These are phyloP conservation scores for Eimeria maxima DNA, from an alignment of 169 alveolate genomes.

Conservation along the genomic window DNA sequence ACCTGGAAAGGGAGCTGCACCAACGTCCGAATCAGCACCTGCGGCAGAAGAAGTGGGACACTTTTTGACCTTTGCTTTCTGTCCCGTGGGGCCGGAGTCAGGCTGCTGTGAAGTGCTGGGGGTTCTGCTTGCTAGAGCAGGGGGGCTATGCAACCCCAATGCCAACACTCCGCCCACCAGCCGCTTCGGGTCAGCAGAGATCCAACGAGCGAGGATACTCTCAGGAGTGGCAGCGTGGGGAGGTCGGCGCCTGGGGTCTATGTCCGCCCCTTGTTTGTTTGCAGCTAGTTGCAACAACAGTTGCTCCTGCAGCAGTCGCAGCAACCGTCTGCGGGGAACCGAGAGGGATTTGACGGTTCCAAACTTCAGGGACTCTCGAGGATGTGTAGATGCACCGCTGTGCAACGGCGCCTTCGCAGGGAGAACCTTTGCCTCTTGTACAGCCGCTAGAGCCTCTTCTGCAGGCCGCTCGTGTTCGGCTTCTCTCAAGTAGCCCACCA, in stretches of 20 bases:
- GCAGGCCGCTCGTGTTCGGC: slow-evolving; percentile 24
- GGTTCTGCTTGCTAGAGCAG: neutral
- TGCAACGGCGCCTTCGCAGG: slow-evolving; percentile 10
- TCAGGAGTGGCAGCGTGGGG: slow-evolving; percentile 68
- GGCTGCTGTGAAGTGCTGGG: slow-evolving; percentile 15
- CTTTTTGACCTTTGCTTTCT: neutral
- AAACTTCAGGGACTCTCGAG: neutral
- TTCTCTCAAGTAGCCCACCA: slow-evolving; percentile 27
- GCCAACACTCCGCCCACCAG: neutral
- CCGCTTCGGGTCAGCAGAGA: slow-evolving; percentile 26
- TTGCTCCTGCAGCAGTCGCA: slow-evolving; percentile 33
- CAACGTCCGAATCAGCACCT: neutral
- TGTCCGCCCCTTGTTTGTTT: slow-evolving; percentile 6
- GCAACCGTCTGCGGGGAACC: neutral
- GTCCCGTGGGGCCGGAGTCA: neutral
- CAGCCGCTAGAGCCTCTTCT: neutral
- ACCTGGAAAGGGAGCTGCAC: neutral
- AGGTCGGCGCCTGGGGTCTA: slow-evolving; percentile 62
- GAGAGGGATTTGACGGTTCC: neutral
- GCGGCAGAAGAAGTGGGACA: slow-evolving; percentile 10
- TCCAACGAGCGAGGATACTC: slow-evolving; percentile 68
- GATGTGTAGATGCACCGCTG: neutral
- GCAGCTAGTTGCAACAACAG: slow-evolving; percentile 44
- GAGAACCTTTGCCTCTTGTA: neutral
- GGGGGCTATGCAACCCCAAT: neutral